Base-by-base conservation (phyloP, 768 basidiomycete species). In the Phlegmacium glaucopus region DNA sequence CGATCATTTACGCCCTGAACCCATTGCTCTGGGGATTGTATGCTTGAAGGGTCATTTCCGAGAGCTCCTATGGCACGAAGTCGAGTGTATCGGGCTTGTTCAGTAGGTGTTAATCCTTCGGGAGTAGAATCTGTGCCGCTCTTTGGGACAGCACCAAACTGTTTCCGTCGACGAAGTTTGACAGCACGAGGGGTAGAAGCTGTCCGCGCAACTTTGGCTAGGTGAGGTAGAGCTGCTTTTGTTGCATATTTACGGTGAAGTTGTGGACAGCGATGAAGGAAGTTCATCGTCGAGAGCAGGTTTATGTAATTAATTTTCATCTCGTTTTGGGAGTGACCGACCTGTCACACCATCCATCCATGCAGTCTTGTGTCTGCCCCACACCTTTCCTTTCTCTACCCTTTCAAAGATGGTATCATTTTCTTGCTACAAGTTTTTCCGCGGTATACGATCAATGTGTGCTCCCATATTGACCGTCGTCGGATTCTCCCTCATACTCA, bases 101-200 rank as follows among this genome's bases (percentile, higher is more conserved):
- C 85, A 35, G 79, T 74, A 13, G 85, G 83, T 1, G 86, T 85
- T 46, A 87, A 74, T 22, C 84, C 85, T 44, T 73, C 68, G 44
- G 64, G 54, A 44, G 72, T 69, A 50, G 77, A 74, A 61, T 83
- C 81, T 25, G 77, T 67, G 38, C 60, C 55, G 34, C 67, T 72
- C 45, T 49, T 47, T 32, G 55, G 59, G 46, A 53, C 56, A 30
- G 63, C 57, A 36, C 75, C 70, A 41, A 72, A 68, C 52, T 69
- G 70, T 64, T 79, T 83, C 51, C 65, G 67, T 47, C 88, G 82
- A 44, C 88, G 85, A 13, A 79, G 72, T 47, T 83, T 82, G 42
- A 90, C 87, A 22, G 86, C 85, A 36, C 82, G 75, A 1, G 88
- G 88, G 0, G 85, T 78, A 0, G 88, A 90, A 7, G 80, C 74